Conservation (phyloP, 495 filamentous ascomycete genomes). For the Penicillium coffeae region DNA sequence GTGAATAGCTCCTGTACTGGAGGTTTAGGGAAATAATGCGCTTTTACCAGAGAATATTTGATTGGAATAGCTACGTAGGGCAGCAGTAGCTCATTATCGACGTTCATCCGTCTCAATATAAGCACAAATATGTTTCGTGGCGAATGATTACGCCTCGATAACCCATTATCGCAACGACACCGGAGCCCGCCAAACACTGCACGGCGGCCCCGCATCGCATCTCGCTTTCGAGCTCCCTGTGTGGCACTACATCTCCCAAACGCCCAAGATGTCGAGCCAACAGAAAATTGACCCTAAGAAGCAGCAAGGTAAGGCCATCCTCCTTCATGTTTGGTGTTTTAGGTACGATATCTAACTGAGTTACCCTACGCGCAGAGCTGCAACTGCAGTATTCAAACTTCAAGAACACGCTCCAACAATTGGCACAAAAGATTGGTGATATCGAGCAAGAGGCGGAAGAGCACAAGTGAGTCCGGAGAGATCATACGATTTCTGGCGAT, state of each 20-base stretch:
- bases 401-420: conserved; percentile 89
- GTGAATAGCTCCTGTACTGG: conserved; percentile 1
- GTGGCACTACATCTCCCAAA: conserved; percentile 10
- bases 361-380: conserved; percentile 60
- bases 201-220: conserved; percentile 34
- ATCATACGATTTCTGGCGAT: not conserved
- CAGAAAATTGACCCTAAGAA: conserved; percentile 57
- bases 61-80: too few relatives aligned
- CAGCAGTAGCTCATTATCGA: too few relatives aligned
- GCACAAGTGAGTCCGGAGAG: conserved; percentile 73
- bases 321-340: not conserved
- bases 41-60: too few relatives aligned
- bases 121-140: too few relatives aligned
- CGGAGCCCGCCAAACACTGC: conserved; percentile 14
- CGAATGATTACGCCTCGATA: too few relatives aligned
- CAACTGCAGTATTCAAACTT: conserved; percentile 91
- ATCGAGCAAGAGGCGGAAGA: conserved; percentile 96
- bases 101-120: too few relatives aligned
- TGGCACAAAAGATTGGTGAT: conserved; percentile 94
- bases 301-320: conserved; percentile 75
- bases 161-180: too few relatives aligned
- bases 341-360: conserved; percentile 6
- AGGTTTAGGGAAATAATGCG: not conserved
- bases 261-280: conserved; percentile 40
- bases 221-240: conserved; percentile 29